These are phyloP conservation scores for Acanthochlamys bracteata DNA, from an alignment of 106 monocot species.

Conservation along the genomic window DNA sequence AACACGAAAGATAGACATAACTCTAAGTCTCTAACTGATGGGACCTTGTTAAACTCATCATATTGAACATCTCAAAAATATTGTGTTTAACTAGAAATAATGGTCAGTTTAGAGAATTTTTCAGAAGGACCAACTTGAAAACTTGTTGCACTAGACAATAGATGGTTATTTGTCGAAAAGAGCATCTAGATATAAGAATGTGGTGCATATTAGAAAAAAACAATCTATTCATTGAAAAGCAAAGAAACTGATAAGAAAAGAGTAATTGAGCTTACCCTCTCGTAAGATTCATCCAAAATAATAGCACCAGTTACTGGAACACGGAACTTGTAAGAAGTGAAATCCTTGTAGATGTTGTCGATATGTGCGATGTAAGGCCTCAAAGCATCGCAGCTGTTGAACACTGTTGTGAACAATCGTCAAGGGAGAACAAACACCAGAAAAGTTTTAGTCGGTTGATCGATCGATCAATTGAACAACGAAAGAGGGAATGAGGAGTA, in stretches of 20 bases:
- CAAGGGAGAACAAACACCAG: neutral
- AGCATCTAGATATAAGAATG: no score
- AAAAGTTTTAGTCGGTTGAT: neutral
- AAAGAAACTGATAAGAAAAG: no score
- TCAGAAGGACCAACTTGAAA: no score
- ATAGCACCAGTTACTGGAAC: slow-evolving; percentile 95
- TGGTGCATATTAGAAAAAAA: no score
- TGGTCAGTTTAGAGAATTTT: no score
- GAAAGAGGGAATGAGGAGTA: neutral
- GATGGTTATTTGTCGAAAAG: no score
- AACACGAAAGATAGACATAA: neutral
- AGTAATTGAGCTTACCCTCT: slow-evolving; percentile 47
- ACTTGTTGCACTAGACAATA: no score
- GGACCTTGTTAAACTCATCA: no score
- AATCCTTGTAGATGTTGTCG: slow-evolving; percentile 98
- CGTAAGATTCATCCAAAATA: slow-evolving; percentile 87
- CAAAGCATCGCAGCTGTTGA: slow-evolving; percentile 81
- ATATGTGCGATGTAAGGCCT: slow-evolving; percentile 87
- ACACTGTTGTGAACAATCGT: slow-evolving; percentile 63
- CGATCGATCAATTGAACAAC: neutral
- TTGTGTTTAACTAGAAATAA: no score
- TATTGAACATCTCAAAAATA: no score
- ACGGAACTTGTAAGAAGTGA: slow-evolving; percentile 89
- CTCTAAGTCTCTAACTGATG: no score
- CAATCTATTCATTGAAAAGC: no score